A percentile compares a stretch with the other conserved stretches of the same genome.
These are phyloP conservation scores for Solanum hybrid DNA, from an alignment of 305 asterid species.

Conservation along the genomic window DNA sequence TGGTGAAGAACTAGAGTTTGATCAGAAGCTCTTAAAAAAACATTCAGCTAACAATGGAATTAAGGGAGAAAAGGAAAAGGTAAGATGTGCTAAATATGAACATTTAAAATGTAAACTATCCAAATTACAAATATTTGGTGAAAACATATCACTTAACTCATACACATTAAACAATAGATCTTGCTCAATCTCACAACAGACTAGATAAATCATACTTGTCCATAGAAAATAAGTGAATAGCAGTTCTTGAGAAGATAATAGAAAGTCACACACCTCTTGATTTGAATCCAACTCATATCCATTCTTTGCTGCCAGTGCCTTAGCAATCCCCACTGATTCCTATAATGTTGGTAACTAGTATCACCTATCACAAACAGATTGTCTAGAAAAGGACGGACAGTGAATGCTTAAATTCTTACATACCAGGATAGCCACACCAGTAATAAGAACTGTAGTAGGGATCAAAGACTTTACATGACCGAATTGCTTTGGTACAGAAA, in stretches of 20 bases:
- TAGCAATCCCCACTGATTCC: constrained; percentile 99
- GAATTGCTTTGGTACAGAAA: constrained; percentile 83
- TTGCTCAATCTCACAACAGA: neutral
- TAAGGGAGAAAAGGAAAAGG: neutral
- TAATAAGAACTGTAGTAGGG: constrained; percentile 86
- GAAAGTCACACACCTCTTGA: constrained; percentile 62
- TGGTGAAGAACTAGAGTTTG: neutral
- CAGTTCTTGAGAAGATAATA: neutral
- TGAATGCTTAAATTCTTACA: constrained; percentile 15
- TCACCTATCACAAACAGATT: neutral
- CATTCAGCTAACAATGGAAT: neutral
- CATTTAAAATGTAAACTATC: neutral
- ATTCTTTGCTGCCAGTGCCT: constrained; percentile 96
- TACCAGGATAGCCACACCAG: constrained; percentile 99
- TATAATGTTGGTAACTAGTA: constrained; percentile 9
- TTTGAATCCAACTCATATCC: constrained; percentile 96
- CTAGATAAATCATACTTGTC: neutral
- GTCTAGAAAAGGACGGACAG: neutral
- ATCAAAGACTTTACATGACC: constrained; percentile 53
- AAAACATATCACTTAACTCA: neutral
- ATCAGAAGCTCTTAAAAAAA: neutral
- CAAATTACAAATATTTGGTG: neutral
- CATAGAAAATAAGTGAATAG: neutral
- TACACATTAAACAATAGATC: neutral
- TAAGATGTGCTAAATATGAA: neutral